Base-by-base conservation (phyloP, 2,329 filamentous ascomycete genomes). In the Triangularia setosa region DNA sequence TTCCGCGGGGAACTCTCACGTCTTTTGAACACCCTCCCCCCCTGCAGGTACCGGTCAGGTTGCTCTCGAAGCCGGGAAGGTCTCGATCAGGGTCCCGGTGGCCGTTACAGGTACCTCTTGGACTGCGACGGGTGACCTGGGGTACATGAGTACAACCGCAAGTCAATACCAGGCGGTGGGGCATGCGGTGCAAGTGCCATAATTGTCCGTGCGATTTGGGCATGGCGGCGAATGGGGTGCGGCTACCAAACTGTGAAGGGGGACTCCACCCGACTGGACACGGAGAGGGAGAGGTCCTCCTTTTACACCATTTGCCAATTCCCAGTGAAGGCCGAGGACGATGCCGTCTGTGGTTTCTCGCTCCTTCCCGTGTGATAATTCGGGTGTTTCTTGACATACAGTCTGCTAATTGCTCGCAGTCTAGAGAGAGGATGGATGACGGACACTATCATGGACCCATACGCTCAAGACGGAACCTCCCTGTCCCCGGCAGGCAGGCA, bases 151-250 rank as follows among this genome's bases (percentile, higher is more conserved):
- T 33, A 21, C 21, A 35, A 18, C 16, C n/a, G n/a, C n/a, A n/a
- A n/a, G n/a, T n/a, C n/a, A n/a, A 33, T 12, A 11, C 24, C 11
- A 64, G 27, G 59, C 33, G 61, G 21, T 60, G 66, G 67, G 64
- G 58, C 62, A 61, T 58, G 60, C 40, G 52, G 58, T 61, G 58
- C 65, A 62, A 67, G 66, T 65, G 67, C 67, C 64, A 67, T 62
- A 65, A 61, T 53, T 62, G 66, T 63, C 69, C 68, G 68, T 69
- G 69, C 69, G 57, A 35, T 52, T 44, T 40, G 40, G 6, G 60
- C 28, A 40, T 40, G 14, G 14, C 14, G 60, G 66, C 69, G 62
- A 70, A 70, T 69, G 63, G 61, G 58, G 40, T 53, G 40, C 64
- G 40, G 21, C 60, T 66, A 63, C 69, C 69, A 70, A 61, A 67